Conservation (phyloP, 495 filamentous ascomycete species). For the Penicillium roqueforti region DNA sequence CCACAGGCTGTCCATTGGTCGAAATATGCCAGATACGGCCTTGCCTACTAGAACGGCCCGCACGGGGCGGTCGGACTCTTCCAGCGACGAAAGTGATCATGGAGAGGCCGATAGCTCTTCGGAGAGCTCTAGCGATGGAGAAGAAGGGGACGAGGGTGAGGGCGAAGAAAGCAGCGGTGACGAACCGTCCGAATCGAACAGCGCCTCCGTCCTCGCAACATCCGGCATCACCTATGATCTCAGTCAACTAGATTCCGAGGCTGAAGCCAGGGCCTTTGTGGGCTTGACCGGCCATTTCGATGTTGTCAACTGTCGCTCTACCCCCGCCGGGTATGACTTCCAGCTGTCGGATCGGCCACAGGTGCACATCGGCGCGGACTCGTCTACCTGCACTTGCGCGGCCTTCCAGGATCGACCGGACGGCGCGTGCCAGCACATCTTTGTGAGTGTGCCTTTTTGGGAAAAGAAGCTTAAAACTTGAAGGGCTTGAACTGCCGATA, state of each 20-base stretch:
- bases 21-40: conserved; percentile 30
- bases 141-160: conserved; percentile 13
- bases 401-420: conserved; percentile 29
- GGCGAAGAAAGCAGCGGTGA: conserved; percentile 16
- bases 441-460: conserved; percentile 31
- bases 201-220: conserved; percentile 23
- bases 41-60: conserved; percentile 21
- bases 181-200: conserved; percentile 20
- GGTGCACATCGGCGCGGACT: conserved; percentile 28
- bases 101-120: conserved; percentile 12
- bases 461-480: neutral
- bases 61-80: conserved; percentile 16
- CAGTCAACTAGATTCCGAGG: conserved; percentile 30
- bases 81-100: conserved; percentile 19
- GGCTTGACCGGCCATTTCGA: conserved; percentile 36
- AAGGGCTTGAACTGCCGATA: neutral
- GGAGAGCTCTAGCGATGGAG: conserved; percentile 11
- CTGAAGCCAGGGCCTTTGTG: conserved; percentile 34
- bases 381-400: conserved; percentile 38
- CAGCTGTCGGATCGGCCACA: conserved; percentile 32
- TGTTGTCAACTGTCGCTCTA: conserved; percentile 33
- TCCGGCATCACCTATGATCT: conserved; percentile 46
- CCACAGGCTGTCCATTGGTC: conserved; percentile 35
- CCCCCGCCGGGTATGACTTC: conserved; percentile 34
- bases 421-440: conserved; percentile 45